These are phyloP conservation scores for Exophiala sideris DNA, from an alignment of 2,329 filamentous ascomycete species.

Conservation along the genomic window DNA sequence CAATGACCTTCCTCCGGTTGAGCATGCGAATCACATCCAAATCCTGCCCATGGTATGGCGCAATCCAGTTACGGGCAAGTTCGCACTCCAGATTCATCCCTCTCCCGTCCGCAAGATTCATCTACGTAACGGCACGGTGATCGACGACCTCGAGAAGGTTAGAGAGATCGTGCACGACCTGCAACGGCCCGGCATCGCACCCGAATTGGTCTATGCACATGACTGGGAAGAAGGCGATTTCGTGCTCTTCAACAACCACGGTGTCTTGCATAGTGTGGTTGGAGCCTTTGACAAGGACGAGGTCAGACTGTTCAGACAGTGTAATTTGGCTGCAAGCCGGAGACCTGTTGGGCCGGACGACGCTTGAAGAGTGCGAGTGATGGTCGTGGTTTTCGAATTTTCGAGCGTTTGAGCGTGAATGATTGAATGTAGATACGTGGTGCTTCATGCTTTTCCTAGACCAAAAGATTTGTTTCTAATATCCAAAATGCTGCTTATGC, in stretches of 20 bases:
- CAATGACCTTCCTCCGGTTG: constrained; percentile 61
- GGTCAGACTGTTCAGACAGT: constrained; percentile 72
- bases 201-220: constrained; percentile 65
- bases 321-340: constrained; percentile 68
- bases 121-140: constrained; percentile 60
- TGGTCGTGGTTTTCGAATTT: too few relatives aligned
- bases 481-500: too few relatives aligned
- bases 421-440: too few relatives aligned
- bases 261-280: constrained; percentile 70
- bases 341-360: constrained; percentile 51
- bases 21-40: constrained; percentile 61
- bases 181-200: constrained; percentile 69
- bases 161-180: constrained; percentile 68
- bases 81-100: constrained; percentile 72
- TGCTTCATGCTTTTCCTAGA: too few relatives aligned
- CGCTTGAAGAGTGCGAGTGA: too few relatives aligned
- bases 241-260: constrained; percentile 75
- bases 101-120: constrained; percentile 68
- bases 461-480: too few relatives aligned
- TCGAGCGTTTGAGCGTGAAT: too few relatives aligned
- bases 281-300: constrained; percentile 71
- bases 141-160: constrained; percentile 66
- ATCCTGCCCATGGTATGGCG: constrained; percentile 73
- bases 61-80: constrained; percentile 66
- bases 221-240: constrained; percentile 76